Evolutionary conservation across 2,329 filamentous ascomycete genomes (phyloP), one percentile per base, ranked within the genome.

Genomic region (Diplodia corticola): DNA sequence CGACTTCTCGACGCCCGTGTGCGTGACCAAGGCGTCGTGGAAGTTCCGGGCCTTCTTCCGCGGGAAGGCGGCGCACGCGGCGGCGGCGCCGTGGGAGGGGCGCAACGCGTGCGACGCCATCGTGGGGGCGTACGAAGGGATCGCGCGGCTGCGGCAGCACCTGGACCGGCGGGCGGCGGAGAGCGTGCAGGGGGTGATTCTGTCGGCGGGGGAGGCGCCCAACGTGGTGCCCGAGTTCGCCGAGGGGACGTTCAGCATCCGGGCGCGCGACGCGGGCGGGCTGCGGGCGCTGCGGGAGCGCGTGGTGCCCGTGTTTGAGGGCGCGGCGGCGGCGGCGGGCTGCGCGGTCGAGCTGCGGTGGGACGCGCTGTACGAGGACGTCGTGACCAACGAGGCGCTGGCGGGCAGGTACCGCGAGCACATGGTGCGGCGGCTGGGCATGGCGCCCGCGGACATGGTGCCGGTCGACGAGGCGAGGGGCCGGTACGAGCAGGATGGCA

Each of bases 311-410:
- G 84, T 82, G 70, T 82, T 85, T 68, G 76, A 78, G 68, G 82
- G 80, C 15, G 83, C 78, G 5, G 81, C 82, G 1, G 73, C 73
- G 20, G 81, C 80, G n/a, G 83, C 85, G 0, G 85, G 85, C 0
- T 64, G 61, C n/a, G 40, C 3, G 10, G 61, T 64, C 17, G 61
- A 64, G 35, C 54, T 64, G 4, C 9, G 12, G 24, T 65, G 63
- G 63, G 63, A 65, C 51, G 63, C 63, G 37, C 26, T 57, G 50
- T 65, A 65, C 28, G 63, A 65, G 37, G 63, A 65, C 40, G 63
- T 65, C 2, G 63, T 64, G 17, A 64, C 63, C 5, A 64, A 64
- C n/a, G 37, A 4, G 20, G 63, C 40, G n/a, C 26, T 65, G 37
- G 63, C 63, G n/a, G 22, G 13, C 20, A 28, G 63, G 26, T 57